These are phyloP conservation scores for Fragosphaeria purpurea DNA, from an alignment of 2,329 filamentous ascomycete species.

Conservation along the genomic window DNA sequence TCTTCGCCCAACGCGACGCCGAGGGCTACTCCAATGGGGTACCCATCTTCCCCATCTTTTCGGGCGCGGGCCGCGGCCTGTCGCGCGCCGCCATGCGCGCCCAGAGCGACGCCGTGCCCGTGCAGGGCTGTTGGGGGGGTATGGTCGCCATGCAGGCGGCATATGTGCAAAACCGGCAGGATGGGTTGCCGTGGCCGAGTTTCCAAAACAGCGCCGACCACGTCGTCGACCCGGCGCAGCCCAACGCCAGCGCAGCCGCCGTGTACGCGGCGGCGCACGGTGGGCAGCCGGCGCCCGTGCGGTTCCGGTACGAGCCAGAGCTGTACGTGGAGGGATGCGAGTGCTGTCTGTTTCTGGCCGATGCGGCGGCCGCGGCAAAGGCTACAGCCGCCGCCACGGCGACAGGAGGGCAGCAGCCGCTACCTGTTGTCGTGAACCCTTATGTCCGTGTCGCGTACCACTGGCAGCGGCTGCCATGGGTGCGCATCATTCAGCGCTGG, in stretches of 20 bases:
- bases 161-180: conserved; percentile 40
- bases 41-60: conserved; percentile 60
- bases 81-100: conserved; percentile 53
- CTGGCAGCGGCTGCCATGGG: conserved; percentile 43
- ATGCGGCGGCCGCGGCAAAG: conserved; percentile 30
- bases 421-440: conserved; percentile 59
- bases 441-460: conserved; percentile 64
- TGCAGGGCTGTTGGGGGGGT: conserved; percentile 68
- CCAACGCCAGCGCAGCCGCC: conserved; percentile 20
- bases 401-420: conserved; percentile 31
- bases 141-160: conserved; percentile 58
- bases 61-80: conserved; percentile 37
- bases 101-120: conserved; percentile 54
- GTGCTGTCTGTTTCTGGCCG: conserved; percentile 49
- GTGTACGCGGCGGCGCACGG: conserved; percentile 24
- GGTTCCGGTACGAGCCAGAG: conserved; percentile 50
- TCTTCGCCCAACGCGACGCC: conserved; percentile 59
- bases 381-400: conserved; percentile 19
- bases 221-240: conserved; percentile 25
- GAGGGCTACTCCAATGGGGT: conserved; percentile 54
- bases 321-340: conserved; percentile 55
- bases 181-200: conserved; percentile 20
- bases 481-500: conserved; percentile 50
- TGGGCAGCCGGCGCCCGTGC: conserved; percentile 29
- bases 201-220: conserved; percentile 25